These are phyloP conservation scores for Xylaria sp. DNA, from an alignment of 2,329 filamentous ascomycete species.

Conservation along the genomic window DNA sequence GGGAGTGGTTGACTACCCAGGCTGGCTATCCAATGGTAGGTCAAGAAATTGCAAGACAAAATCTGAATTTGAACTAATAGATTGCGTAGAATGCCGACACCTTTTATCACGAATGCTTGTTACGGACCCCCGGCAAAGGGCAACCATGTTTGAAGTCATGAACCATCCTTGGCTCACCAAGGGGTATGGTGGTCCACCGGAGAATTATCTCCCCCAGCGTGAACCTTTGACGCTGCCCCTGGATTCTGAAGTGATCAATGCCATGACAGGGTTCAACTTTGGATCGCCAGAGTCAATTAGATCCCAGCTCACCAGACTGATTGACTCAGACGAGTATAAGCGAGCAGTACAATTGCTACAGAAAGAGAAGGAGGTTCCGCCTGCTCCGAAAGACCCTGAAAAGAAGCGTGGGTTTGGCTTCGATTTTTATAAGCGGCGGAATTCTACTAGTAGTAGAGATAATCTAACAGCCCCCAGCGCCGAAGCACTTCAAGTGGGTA, in stretches of 20 bases:
- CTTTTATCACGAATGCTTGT: constrained; percentile 95
- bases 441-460: constrained; percentile 88
- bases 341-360: constrained; percentile 78
- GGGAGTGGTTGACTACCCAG: constrained; percentile 93
- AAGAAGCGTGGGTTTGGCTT: constrained; percentile 89
- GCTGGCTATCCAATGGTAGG: constrained; percentile 89
- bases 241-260: constrained; percentile 83
- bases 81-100: constrained; percentile 82
- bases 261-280: constrained; percentile 99
- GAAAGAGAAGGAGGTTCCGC: constrained; percentile 71
- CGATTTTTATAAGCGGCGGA: constrained; percentile 95
- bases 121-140: constrained; percentile 88
- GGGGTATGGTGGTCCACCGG: constrained; percentile 85
- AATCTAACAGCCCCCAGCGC: constrained; percentile 85
- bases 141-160: constrained; percentile 91
- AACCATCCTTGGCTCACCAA: constrained; percentile 96
- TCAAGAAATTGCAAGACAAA: constrained; percentile 33
- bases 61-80: constrained; percentile 51
- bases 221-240: constrained; percentile 88
- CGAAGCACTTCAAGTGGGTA: constrained; percentile 83
- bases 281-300: constrained; percentile 86
- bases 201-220: constrained; percentile 85
- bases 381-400: constrained; percentile 72
- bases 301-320: constrained; percentile 81
- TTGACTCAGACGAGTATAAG: constrained; percentile 95